These are phyloP conservation scores for Sporothrix variecibatus DNA, from an alignment of 2,329 filamentous ascomycete species.

Conservation along the genomic window DNA sequence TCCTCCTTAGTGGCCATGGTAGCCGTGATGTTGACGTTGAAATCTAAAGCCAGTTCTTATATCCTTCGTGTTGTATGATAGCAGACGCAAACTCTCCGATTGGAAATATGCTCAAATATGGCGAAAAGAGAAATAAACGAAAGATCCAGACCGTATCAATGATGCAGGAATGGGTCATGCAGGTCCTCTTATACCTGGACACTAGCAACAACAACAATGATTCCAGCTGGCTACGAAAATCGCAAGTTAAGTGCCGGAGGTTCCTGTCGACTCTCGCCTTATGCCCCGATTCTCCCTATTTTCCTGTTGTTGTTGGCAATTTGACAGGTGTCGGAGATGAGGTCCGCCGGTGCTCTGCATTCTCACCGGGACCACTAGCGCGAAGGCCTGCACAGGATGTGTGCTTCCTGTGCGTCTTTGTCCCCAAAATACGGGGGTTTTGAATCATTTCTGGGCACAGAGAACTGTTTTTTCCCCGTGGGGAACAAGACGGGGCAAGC, in stretches of 20 bases:
- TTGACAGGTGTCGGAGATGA: slow-evolving; percentile 15
- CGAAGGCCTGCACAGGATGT: background rate
- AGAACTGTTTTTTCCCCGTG: background rate
- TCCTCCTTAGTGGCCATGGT: slow-evolving; percentile 13
- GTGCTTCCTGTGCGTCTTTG: background rate
- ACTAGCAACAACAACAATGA: background rate
- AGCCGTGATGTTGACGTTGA: background rate
- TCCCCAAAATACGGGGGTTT: too few species aligned
- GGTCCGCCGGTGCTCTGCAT: slow-evolving; percentile 1
- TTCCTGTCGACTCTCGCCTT: background rate
- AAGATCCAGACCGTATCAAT: background rate
- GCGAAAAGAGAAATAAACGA: background rate
- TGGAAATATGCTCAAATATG: too few species aligned
- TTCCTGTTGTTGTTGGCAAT: background rate
- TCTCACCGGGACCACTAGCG: background rate
- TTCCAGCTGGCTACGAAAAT: background rate
- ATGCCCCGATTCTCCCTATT: background rate
- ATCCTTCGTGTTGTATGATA: too few species aligned
- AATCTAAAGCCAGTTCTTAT: too few species aligned
- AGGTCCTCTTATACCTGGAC: background rate
- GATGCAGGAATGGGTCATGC: background rate
- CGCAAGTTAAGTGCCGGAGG: background rate
- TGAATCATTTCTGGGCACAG: background rate
- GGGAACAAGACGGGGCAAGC: background rate
- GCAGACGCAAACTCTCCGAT: background rate